Base-by-base conservation (phyloP, 2,329 filamentous ascomycete genomes). In the Cytospora schulzeri region DNA sequence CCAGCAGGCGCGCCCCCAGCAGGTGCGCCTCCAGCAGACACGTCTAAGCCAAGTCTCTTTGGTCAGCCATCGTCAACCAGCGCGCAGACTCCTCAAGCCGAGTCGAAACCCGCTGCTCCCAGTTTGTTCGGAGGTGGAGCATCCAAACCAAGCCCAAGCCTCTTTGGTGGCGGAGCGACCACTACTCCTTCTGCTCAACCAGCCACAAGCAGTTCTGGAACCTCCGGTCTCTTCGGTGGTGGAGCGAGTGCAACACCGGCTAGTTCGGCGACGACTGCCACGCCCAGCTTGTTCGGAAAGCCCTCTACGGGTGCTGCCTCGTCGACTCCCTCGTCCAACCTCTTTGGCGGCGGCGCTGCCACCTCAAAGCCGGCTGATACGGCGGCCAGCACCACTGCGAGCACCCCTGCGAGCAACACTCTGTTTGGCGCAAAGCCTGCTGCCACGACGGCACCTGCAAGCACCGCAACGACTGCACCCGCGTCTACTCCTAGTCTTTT, bases 1-100 rank as follows among this genome's bases (percentile, higher is more conserved):
- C 83, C 84, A 19, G 83, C 83, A 26, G 84, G 84, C 41, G 79
- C 81, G n/a, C 84, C 84, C 62, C 83, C 84, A 19, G 83, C 83
- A 26, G 84, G 84, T 45, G 79, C 81, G n/a, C 84, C 84, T 63
- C 82, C 83, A 0, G 70, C 76, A 6, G 77, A 76, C 31, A 69
- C 72, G 15, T 69, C 69, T 67, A 70, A 57, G 60, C 57, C 51
- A 29, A 54, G 48, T 41, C 57, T 70, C 31, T 70, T 69, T 51
- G 56, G 62, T 45, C 58, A 56, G 53, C 63, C 52, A 58, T 53
- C 57, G 24, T 45, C 63, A 55, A 48, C 60, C n/a, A 24, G 59
- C 15, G 62, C 53, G 12, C 62, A 66, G 51, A 57, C 58, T 12
- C 45, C 64, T 35, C 56, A 63, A 53, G 41, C 59, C 12, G 41